Base-by-base conservation (phyloP, 2,329 filamentous ascomycete species). In the Aspergillus glaucus region DNA sequence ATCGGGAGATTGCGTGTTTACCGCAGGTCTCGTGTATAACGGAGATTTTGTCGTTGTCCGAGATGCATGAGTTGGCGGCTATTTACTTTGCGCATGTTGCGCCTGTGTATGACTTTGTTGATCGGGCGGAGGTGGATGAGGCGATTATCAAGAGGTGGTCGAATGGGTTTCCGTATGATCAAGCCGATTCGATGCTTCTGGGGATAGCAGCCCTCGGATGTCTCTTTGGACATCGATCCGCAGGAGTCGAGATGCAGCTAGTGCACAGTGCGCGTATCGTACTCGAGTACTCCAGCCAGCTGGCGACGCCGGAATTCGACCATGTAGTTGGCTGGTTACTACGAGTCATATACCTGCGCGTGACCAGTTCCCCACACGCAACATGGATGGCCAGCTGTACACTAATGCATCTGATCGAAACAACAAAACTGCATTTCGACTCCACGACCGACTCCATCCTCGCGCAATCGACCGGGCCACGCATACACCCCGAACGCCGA, bases 321-420 rank as follows among this genome's bases (percentile, higher is more conserved):
- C 47, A 51, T n/a, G 47, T 52, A 6, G 34, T 47, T 7, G 50
- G 47, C 43, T 80, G 76, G 76, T 48, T 76, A 0, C 66, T 80
- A 2, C 71, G 76, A 1, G 69, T 71, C 0, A 59, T 75, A 0
- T 78, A 78, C 39, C 62, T 80, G 4, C 66, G 78, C 2, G 61
- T 73, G 2, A 73, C 74, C 0, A 71, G 68, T 6, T 71, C 74
- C 1, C 75, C 75, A 0, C 74, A 80, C 48, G 67, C 69, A 0
- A 68, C 74, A 0, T 80, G 77, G 77, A 74, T 80, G 58, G 76
- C 77, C 0, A 78, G 73, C 48, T 78, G 72, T 44, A 74, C 70
- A 0, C 60, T 76, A 3, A 77, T 80, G 74, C 78, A 80, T 53
- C 67, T 79, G 37, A 64, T 78, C 0, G 78, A 79, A 52, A 74